phyloP scores from a whole-genome alignment of 768 basidiomycete species.

The Pleurotus giganteus region DNA sequence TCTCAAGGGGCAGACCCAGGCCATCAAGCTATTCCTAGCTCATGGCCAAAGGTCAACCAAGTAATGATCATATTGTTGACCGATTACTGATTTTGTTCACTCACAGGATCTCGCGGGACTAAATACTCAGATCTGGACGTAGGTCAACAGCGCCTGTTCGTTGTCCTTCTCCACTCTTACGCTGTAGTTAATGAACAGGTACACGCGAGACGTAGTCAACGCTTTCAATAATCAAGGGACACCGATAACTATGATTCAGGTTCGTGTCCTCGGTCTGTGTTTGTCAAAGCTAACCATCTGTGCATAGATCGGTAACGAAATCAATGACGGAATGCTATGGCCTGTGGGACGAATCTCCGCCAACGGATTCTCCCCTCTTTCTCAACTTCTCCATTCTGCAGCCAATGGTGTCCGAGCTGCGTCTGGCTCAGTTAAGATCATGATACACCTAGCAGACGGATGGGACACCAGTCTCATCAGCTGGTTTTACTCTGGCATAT shows the following conservation, averaged over 20 bases:
- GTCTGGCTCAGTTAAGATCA: conserved; percentile 44
- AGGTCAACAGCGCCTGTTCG: no score
- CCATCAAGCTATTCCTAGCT: conserved; percentile 55
- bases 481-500: conserved; percentile 52
- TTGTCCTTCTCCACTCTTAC: background rate
- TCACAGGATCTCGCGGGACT: conserved; percentile 36
- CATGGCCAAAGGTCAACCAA: conserved; percentile 44
- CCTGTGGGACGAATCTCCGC: conserved; percentile 53
- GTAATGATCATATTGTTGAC: background rate
- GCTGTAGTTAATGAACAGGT: conserved; percentile 27
- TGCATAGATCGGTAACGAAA: conserved; percentile 61
- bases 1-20: conserved; percentile 62
- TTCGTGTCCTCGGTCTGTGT: conserved; percentile 12
- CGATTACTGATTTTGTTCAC: conserved; percentile 4
- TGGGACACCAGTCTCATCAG: conserved; percentile 47
- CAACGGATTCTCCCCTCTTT: conserved; percentile 49
- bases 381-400: conserved; percentile 61
- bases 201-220: conserved; percentile 51
- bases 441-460: conserved; percentile 64
- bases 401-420: conserved; percentile 50
- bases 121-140: conserved; percentile 59
- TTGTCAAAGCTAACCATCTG: background rate
- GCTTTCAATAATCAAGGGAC: conserved; percentile 52
- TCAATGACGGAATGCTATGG: conserved; percentile 64
- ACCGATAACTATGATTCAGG: conserved; percentile 50